Conservation (phyloP, 805 yeast species). For the Henningerozyma blattae region DNA sequence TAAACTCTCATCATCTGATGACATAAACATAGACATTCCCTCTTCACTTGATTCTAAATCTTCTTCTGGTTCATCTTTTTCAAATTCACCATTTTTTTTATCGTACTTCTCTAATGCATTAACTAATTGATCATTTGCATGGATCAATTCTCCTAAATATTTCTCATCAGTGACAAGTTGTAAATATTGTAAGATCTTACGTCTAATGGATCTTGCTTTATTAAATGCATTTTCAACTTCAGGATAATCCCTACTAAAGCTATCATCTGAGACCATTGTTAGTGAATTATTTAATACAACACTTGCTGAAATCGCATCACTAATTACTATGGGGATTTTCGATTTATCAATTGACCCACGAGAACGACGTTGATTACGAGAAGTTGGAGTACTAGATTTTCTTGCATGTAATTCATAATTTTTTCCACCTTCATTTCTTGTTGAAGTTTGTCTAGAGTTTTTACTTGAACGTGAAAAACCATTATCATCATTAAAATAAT, state of each 20-base stretch:
- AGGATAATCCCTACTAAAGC: slow-evolving; percentile 30
- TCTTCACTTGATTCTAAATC: slow-evolving; percentile 31
- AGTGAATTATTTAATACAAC: slow-evolving; percentile 55
- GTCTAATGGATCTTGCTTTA: not conserved
- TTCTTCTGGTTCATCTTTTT: no score
- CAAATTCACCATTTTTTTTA: slow-evolving; percentile 32
- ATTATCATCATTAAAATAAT: not conserved
- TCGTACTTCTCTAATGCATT: slow-evolving; percentile 60
- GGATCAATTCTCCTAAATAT: slow-evolving; percentile 69
- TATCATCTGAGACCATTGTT: slow-evolving; percentile 32
- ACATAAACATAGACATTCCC: no score
- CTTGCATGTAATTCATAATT: no score
- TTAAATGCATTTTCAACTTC: slow-evolving; percentile 1
- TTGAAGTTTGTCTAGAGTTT: no score
- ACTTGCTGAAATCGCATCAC: slow-evolving; percentile 64
- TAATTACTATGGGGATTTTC: slow-evolving; percentile 50
- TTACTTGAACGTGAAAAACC: no score
- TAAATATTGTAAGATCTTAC: slow-evolving; percentile 52
- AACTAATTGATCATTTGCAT: slow-evolving; percentile 84
- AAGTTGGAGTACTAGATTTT: no score
- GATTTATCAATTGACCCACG: slow-evolving; percentile 41
- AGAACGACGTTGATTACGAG: not conserved
- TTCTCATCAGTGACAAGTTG: slow-evolving; percentile 80
- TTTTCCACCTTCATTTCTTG: no score
- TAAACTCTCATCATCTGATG: no score